Percentiles rank a stretch among this genome's conserved stretches.
phyloP scores from a whole-genome alignment of 2,329 filamentous ascomycete genomes.

The Fusarium fracticaudum region DNA sequence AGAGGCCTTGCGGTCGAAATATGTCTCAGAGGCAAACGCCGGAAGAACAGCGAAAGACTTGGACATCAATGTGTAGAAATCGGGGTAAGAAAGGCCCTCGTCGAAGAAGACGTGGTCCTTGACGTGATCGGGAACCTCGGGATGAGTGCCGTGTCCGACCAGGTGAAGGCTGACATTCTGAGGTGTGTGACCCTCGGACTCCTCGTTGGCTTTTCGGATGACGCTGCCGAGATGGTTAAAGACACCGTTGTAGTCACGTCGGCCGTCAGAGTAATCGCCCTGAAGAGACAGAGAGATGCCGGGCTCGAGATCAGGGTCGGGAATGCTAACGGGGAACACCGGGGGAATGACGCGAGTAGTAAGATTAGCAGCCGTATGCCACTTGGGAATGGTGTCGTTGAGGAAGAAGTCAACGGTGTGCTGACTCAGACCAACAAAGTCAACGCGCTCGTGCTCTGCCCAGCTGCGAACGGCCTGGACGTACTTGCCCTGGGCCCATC shows the following conservation, averaged over 20 bases:
- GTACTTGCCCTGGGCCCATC: slow-evolving; percentile 36
- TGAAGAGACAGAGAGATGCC: slow-evolving; percentile 41
- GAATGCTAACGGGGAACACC: slow-evolving; percentile 38
- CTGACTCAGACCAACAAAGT: slow-evolving; percentile 42
- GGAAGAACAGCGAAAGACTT: slow-evolving; percentile 38
- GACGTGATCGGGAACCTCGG: slow-evolving; percentile 38
- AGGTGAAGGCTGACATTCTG: slow-evolving; percentile 39
- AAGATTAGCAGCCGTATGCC: slow-evolving; percentile 29
- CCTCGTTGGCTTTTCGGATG: slow-evolving; percentile 32
- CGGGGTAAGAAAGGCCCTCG: slow-evolving; percentile 39
- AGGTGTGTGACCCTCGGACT: background rate
- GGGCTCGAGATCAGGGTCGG: slow-evolving; percentile 22
- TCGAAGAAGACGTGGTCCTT: slow-evolving; percentile 39
- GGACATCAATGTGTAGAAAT: slow-evolving; percentile 40
- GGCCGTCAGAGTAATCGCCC: slow-evolving; percentile 42
- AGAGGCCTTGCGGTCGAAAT: slow-evolving; percentile 44
- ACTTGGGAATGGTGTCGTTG: slow-evolving; percentile 34
- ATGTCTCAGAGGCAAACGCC: slow-evolving; percentile 41
- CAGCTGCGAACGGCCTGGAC: slow-evolving; percentile 36
- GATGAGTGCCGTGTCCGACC: slow-evolving; percentile 39
- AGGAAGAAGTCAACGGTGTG: slow-evolving; percentile 40
- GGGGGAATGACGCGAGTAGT: slow-evolving; percentile 39
- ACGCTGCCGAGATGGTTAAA: slow-evolving; percentile 40
- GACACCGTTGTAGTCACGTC: slow-evolving; percentile 41
- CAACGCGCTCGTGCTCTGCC: slow-evolving; percentile 31